phyloP scores from a whole-genome alignment of 2,329 filamentous ascomycete genomes.

The Aaosphaeria pasadenensis region DNA sequence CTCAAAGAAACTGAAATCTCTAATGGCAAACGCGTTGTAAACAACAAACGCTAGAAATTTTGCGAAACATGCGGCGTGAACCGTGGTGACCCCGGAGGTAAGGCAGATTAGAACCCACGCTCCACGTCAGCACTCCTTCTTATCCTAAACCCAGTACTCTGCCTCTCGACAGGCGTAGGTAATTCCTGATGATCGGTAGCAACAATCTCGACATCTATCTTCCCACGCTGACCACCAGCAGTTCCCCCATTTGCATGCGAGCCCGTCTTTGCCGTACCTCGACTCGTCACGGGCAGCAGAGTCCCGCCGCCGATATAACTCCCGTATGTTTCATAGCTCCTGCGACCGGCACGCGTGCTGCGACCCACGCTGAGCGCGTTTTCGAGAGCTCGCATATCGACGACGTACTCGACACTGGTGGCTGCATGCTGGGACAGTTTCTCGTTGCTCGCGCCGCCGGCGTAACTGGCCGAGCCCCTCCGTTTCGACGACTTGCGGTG shows the following conservation, averaged over 20 bases:
- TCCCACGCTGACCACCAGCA: constrained; percentile 4
- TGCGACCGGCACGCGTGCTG: constrained; percentile 13
- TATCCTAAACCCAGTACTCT: constrained; percentile 33
- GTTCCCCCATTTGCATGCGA: neutral
- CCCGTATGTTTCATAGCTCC: constrained; percentile 23
- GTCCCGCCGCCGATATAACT: constrained; percentile 14
- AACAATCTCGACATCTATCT: constrained; percentile 7
- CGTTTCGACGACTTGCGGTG: neutral
- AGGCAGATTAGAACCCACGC: constrained; percentile 2
- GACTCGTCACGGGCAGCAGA: constrained; percentile 30
- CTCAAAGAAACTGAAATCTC: too few relatives aligned
- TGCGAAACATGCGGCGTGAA: too few relatives aligned
- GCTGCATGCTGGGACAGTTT: neutral
- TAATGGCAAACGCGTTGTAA: too few relatives aligned
- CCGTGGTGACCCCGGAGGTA: too few relatives aligned
- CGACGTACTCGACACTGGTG: constrained; percentile 5
- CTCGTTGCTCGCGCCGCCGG: neutral
- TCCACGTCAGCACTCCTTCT: constrained; percentile 29
- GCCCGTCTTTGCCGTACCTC: constrained; percentile 20
- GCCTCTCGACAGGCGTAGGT: constrained; percentile 18
- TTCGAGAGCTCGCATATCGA: constrained; percentile 25
- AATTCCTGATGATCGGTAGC: neutral
- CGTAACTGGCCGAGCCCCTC: neutral
- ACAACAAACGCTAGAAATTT: too few relatives aligned
- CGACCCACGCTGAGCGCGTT: constrained; percentile 24